Evolutionary conservation across 2,329 filamentous ascomycete species (phyloP), one percentile per base, ranked within the genome.

Genomic region (Pleoardoris graminearum): DNA sequence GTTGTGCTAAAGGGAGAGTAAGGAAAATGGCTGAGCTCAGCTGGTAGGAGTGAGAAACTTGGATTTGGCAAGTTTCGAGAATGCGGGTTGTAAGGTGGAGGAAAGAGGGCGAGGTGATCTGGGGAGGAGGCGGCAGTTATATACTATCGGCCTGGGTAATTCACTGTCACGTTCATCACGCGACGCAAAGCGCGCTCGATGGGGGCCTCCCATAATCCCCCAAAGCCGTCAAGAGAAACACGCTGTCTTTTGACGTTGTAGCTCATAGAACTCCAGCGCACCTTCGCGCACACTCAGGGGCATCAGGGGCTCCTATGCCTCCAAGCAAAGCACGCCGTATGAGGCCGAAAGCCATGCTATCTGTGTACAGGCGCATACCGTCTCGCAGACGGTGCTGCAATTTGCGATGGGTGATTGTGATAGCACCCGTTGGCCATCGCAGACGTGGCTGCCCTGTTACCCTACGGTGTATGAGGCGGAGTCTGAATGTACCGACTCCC

Each of bases 41-140:
- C 25, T 42, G 16, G 33, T 21, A 19, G 33, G 39, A 23, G 17
- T 16, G 41, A 21, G 12, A 32, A 25, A 35, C 8, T 23, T 7
- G 17, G 10, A 39, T 46, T 51, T 8, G 16, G 12, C 3, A 29
- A 38, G 32, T 51, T 46, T 25, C 8, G 32, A 45, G 19, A 25
- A 51, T 30, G 32, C 19, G 25, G 16, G 36, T 21, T 21, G 48
- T 45, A 41, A 41, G 48, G 48, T 51, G 41, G 38, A 29, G 32
- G 48, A 46, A 41, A 30, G 22, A 37, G 32, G 11, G 32, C 41
- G 30, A 29, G 38, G 25, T 33, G 7, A 32, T 25, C 11, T 45
- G 16, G 8, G 29, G 41, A 17, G 33, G 19, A 21, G 48, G 41
- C 39, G 41, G 33, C 32, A 50, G 17, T 45, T 46, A 43, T 45